Conservation (phyloP, 345 rosid genomes). For the Geranium rotundifolium region DNA sequence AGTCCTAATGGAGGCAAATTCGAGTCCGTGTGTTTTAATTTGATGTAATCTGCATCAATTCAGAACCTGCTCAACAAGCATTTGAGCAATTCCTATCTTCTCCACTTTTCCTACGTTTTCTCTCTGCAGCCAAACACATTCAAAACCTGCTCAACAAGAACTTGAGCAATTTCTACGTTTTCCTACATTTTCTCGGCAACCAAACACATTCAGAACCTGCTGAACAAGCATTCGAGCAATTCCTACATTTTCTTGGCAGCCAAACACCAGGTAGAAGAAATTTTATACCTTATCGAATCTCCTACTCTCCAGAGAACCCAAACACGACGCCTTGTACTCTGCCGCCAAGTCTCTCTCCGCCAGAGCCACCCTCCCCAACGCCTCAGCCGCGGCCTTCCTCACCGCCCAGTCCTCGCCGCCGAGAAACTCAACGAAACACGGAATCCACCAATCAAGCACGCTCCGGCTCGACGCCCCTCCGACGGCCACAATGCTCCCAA, state of each 20-base stretch:
- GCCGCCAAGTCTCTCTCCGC: slow-evolving; percentile 51
- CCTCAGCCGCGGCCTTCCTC: slow-evolving; percentile 86
- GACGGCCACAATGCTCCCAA: slow-evolving; percentile 51
- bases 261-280: background rate
- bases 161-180: no score
- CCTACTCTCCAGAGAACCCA: slow-evolving; percentile 44
- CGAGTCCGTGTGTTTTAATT: no score
- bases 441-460: slow-evolving; percentile 57
- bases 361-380: slow-evolving; percentile 51
- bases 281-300: slow-evolving; percentile 72
- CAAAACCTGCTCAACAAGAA: no score
- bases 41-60: no score
- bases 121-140: no score
- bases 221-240: no score
- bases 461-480: slow-evolving; percentile 44
- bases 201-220: no score
- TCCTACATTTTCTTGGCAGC: slow-evolving; percentile 8
- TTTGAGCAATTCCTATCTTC: no score
- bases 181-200: no score
- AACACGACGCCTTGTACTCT: slow-evolving; percentile 34
- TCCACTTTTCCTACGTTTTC: no score
- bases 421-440: slow-evolving; percentile 47
- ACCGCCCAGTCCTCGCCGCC: slow-evolving; percentile 73
- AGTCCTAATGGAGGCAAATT: no score
- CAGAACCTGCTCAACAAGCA: no score